These are phyloP conservation scores for Lagenidium sp. DNA, from an alignment of 352 stramenopile genomes.

Conservation along the genomic window DNA sequence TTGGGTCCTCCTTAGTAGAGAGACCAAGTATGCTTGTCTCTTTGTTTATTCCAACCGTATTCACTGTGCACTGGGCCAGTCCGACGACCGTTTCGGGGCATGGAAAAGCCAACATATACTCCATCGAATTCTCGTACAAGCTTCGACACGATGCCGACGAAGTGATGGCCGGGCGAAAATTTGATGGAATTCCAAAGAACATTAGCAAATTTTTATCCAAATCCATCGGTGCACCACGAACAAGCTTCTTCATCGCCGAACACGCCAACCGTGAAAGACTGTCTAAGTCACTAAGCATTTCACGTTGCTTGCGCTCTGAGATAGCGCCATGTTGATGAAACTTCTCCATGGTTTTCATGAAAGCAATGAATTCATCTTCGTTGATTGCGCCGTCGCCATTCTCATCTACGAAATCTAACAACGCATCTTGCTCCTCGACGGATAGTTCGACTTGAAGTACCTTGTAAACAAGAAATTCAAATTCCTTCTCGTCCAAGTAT, in stretches of 20 bases:
- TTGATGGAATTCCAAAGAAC: constrained; percentile 73
- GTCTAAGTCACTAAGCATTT: constrained; percentile 33
- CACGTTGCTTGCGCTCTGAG: constrained; percentile 18
- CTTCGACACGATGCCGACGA: constrained; percentile 32
- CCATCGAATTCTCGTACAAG: constrained; percentile 50
- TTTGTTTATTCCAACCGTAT: constrained; percentile 18
- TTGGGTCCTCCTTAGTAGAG: constrained; percentile 10
- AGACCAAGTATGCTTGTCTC: constrained; percentile 19
- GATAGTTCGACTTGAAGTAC: constrained; percentile 65
- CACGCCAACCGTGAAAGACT: constrained; percentile 32
- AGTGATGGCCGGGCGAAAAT: constrained; percentile 63
- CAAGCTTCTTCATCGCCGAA: constrained; percentile 72
- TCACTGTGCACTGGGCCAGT: constrained; percentile 24
- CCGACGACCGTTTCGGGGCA: constrained; percentile 54
- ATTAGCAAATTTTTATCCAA: constrained; percentile 59
- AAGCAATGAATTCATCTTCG: constrained; percentile 61
- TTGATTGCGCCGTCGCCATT: constrained; percentile 55
- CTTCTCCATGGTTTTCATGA: constrained; percentile 60
- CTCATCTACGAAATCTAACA: constrained; percentile 61
- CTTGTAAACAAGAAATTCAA: constrained; percentile 70
- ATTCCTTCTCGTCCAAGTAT: constrained; percentile 58
- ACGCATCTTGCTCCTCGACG: constrained; percentile 55
- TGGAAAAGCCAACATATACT: constrained; percentile 60
- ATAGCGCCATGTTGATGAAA: constrained; percentile 29
- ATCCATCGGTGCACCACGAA: constrained; percentile 51